Percentiles rank a stretch among this genome's conserved stretches.
Conservation (phyloP, 78 protist species). For the Dictyostelium intermedium region DNA sequence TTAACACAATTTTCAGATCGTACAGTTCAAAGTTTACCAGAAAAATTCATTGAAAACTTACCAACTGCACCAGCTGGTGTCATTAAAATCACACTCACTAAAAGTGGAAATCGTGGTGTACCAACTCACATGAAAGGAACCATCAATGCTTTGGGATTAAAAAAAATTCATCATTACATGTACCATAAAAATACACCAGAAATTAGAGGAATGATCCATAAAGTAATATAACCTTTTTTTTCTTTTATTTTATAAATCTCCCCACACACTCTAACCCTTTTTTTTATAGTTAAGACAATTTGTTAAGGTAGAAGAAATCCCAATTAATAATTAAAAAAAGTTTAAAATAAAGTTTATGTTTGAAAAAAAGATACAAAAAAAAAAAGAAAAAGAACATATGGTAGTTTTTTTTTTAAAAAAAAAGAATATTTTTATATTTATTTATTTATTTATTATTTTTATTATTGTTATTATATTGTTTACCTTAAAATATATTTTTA, state of each 20-base stretch:
- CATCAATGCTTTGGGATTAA: constrained; percentile 43
- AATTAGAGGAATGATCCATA: constrained; percentile 77
- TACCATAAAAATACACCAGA: constrained; percentile 69
- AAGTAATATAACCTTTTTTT: not conserved
- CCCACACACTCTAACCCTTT: not conserved
- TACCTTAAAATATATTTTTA: not conserved
- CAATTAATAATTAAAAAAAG: not conserved
- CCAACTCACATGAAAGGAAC: constrained; percentile 34
- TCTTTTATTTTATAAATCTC: not conserved
- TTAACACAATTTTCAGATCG: constrained; percentile 34
- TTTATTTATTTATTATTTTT: not conserved
- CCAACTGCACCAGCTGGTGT: constrained; percentile 66
- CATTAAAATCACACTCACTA: constrained; percentile 41
- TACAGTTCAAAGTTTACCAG: constrained; percentile 6
- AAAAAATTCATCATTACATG: constrained; percentile 25
- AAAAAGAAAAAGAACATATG: not conserved
- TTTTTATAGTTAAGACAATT: not conserved
- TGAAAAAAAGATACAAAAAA: not conserved
- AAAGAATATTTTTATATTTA: not conserved
- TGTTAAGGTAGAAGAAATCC: constrained; percentile 8
- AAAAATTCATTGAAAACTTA: not conserved
- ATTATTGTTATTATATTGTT: not conserved
- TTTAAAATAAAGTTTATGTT: too few relatives aligned
- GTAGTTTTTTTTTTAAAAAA: not conserved
- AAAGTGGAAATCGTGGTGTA: not conserved